Conservation (phyloP, 306 rosid species). For the Quercus glauca region DNA sequence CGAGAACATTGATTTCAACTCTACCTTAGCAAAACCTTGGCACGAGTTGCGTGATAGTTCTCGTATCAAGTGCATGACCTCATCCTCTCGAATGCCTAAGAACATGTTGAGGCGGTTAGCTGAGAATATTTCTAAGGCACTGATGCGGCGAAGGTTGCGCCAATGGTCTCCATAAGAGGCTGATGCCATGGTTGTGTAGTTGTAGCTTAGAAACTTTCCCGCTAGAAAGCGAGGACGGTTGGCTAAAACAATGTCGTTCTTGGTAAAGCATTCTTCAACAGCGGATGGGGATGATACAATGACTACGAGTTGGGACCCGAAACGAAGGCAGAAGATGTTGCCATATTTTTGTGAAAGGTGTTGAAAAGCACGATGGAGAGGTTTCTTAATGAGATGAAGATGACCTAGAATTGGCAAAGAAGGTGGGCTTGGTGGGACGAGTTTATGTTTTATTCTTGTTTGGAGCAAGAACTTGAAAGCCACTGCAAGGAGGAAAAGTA, state of each 20-base stretch:
- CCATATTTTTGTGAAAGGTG: conserved; percentile 45
- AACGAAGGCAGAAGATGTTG: conserved; percentile 22
- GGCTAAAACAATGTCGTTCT: conserved; percentile 57
- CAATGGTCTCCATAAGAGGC: conserved; percentile 71
- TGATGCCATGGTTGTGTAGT: conserved; percentile 24
- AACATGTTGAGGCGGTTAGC: conserved; percentile 25
- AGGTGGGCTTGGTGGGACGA: conserved; percentile 57
- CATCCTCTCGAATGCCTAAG: conserved; percentile 34
- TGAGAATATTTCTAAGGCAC: conserved; percentile 57
- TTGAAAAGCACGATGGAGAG: conserved; percentile 31
- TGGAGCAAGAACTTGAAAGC: conserved; percentile 24
- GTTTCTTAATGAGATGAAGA: conserved; percentile 45
- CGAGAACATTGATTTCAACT: conserved; percentile 28
- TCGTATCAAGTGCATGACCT: conserved; percentile 32
- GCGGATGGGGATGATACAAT: conserved; percentile 46
- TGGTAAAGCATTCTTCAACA: conserved; percentile 67
- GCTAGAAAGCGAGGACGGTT: conserved; percentile 30
- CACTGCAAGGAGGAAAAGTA: conserved; percentile 6
- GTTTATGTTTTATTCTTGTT: conserved; percentile 4
- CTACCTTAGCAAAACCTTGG: conserved; percentile 27
- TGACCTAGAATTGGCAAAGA: conserved; percentile 58
- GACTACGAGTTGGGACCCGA: conserved; percentile 30
- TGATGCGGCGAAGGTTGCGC: conserved; percentile 78
- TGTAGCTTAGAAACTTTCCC: conserved; percentile 42
- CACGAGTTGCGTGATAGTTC: conserved; percentile 17